Evolutionary conservation across 208 protist genomes (phyloP).

Genomic region (Wallacemonas rigidus): DNA sequence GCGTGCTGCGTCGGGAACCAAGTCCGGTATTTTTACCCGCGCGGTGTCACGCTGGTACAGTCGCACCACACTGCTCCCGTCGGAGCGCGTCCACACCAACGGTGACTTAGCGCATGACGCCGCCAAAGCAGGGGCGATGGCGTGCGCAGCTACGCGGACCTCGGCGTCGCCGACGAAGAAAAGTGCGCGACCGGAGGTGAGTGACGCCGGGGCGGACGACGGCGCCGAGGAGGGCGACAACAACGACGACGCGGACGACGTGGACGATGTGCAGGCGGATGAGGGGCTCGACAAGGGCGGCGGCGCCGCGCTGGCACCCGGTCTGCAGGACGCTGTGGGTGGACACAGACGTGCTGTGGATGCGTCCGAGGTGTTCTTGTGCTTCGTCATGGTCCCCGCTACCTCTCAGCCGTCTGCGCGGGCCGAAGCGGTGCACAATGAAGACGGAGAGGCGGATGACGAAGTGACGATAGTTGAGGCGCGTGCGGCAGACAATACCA

Average conservation of each 20-base stretch:
- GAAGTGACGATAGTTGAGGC: no score
- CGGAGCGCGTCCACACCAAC: constrained; percentile 52
- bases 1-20: constrained; percentile 63
- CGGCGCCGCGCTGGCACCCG: neutral
- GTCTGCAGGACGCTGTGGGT: neutral
- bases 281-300: constrained; percentile 9
- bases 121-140: constrained; percentile 6
- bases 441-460: neutral
- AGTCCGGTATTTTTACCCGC: constrained; percentile 76
- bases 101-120: constrained; percentile 24
- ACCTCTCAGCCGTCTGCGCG: neutral
- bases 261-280: constrained; percentile 24
- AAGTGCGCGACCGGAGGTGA: neutral
- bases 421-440: neutral
- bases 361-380: constrained; percentile 71
- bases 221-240: constrained; percentile 9
- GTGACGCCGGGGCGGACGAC: neutral
- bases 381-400: constrained; percentile 36
- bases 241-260: constrained; percentile 15
- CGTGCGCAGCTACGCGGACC: neutral
- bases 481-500: no score
- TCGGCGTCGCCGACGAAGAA: neutral
- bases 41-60: constrained; percentile 80
- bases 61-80: constrained; percentile 79
- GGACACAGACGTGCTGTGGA: constrained; percentile 15